Conservation (phyloP, 306 rosid species). For the Cucumis melo region DNA sequence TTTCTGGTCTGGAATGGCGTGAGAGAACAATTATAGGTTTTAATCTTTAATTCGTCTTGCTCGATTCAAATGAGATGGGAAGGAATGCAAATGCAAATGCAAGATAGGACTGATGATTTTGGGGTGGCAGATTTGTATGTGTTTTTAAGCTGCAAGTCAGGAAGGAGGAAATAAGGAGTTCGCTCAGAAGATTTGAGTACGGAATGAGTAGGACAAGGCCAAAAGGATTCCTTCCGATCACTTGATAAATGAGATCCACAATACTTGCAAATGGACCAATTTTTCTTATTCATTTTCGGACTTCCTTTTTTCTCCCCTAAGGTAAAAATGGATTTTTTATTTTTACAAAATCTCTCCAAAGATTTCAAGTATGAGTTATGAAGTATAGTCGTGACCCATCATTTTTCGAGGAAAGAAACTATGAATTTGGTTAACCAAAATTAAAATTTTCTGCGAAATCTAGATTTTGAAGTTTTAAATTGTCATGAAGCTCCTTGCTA, state of each 20-base stretch:
- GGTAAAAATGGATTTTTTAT: no score
- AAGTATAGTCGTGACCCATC: neutral
- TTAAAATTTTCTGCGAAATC: neutral
- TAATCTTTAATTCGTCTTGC: neutral
- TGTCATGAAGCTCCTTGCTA: no score
- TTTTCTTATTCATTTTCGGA: neutral
- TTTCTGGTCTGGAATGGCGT: neutral
- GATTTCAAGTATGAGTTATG: neutral
- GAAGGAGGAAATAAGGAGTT: neutral
- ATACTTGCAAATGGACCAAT: neutral
- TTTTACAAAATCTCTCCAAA: neutral
- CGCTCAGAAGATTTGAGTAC: neutral
- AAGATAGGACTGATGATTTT: neutral
- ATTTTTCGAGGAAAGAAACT: no score
- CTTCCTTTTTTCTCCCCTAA: neutral
- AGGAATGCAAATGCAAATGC: neutral
- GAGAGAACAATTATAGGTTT: neutral
- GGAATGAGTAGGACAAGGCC: neutral
- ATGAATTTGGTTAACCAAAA: no score
- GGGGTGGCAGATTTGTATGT: neutral
- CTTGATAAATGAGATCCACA: neutral
- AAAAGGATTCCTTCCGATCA: neutral
- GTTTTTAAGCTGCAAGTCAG: neutral
- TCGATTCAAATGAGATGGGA: neutral
- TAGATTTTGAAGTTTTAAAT: neutral